Percentiles rank a stretch among this genome's conserved stretches.
Conservation (phyloP, 2,329 filamentous ascomycete genomes). For the Diaporthe ilicicola region DNA sequence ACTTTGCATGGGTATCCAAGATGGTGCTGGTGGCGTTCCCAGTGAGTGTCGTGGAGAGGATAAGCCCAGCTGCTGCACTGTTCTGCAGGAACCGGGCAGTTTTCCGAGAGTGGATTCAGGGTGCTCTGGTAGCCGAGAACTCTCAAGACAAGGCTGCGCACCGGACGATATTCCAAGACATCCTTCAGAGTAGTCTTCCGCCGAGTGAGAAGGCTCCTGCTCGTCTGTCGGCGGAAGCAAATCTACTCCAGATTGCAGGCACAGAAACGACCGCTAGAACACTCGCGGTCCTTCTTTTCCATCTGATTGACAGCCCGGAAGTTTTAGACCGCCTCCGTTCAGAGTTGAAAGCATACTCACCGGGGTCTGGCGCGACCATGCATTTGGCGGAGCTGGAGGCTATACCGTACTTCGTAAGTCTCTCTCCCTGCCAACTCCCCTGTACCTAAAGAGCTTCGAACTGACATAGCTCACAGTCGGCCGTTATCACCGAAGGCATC, state of each 20-base stretch:
- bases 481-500: background rate
- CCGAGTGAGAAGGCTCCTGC: background rate
- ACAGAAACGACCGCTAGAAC: background rate
- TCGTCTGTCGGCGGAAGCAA: constrained; percentile 1
- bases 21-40: too few species aligned
- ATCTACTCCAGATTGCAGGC: background rate
- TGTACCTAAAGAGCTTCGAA: too few species aligned
- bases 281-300: background rate
- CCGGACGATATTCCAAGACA: constrained; percentile 14
- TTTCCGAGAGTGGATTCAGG: too few species aligned
- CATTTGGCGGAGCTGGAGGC: constrained; percentile 5
- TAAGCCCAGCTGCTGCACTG: too few species aligned
- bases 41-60: too few species aligned
- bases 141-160: too few species aligned
- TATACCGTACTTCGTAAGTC: constrained; percentile 6
- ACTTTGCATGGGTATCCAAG: background rate
- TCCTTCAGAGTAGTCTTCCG: background rate
- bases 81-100: too few species aligned
- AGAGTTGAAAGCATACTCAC: background rate
- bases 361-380: background rate
- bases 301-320: background rate
- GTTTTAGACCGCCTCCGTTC: background rate
- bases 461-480: too few species aligned
- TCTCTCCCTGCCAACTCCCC: too few species aligned
- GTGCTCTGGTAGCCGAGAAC: too few species aligned